Base-by-base conservation (phyloP, 768 basidiomycete species). In the Tephrocybe rancida region DNA sequence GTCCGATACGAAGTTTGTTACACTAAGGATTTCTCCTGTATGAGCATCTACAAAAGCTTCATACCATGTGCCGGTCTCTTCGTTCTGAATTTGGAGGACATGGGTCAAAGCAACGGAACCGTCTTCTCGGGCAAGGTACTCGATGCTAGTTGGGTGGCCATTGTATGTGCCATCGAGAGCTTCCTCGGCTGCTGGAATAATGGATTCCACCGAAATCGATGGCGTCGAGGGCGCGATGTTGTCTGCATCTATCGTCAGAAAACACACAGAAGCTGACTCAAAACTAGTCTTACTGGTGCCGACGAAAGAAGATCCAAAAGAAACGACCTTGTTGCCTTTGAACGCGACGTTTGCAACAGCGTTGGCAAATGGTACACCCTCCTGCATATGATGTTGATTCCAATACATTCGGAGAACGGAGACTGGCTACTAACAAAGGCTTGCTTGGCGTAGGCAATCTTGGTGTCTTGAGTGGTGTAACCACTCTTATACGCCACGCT, bases 21-120 rank as follows among this genome's bases (percentile, higher is more conserved):
- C 71, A 13, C 75, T 72, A 22, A 82, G 63, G 27, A 85, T 62
- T 24, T 79, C 76, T 11, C 78, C 78, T 24, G 74, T 68, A 54
- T 79, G 77, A 11, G 80, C 83, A 56, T 85, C 83, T 45, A 86
- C 76, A 55, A 80, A 82, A 0, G 81, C 83, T 63, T 85, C 79
- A 59, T 73, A 77, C 79, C 80, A 85, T n/a, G 75, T 70, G 34
- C 79, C 68, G 5, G 63, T 58, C 1, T 57, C 59, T 8, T 66
- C 61, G 54, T 73, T 71, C 44, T 65, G 64, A 32, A 74, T 66
- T 42, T 74, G 71, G 10, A 72, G 57, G 24, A 70, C 67, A 60
- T 78, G 73, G 9, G 74, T 68, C 13, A 81, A 69, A 25, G 61
- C 68, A 26, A 61, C 68, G 9, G 70, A 64, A 27, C 70, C 71